A percentile compares a stretch with the other conserved stretches of the same genome.
Evolutionary conservation across 2,329 filamentous ascomycete genomes (phyloP).

Genomic region (Colletotrichum salicis): DNA sequence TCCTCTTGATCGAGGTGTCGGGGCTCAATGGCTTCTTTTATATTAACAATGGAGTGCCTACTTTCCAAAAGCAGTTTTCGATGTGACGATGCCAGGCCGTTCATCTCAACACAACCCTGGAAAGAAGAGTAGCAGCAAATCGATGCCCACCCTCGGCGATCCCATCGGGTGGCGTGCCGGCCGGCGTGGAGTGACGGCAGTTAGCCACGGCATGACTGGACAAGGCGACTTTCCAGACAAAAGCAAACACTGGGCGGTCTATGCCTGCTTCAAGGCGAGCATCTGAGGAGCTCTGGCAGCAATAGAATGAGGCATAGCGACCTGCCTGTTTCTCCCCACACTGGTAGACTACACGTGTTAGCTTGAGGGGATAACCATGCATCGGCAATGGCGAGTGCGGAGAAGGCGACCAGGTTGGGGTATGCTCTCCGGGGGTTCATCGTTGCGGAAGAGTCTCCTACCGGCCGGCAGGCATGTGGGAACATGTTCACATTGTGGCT

Average conservation of each 20-base stretch:
- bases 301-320: not conserved
- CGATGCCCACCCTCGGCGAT: slow-evolving; percentile 17
- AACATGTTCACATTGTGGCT: not conserved
- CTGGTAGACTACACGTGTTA: not conserved
- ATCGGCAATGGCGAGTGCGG: slow-evolving; percentile 33
- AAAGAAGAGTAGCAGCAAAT: not conserved
- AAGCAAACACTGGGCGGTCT: not conserved
- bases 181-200: slow-evolving; percentile 20
- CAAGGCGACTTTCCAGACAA: not conserved
- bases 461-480: slow-evolving; percentile 6
- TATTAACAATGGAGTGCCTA: not conserved
- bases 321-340: slow-evolving; percentile 1
- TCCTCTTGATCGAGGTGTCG: not conserved
- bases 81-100: slow-evolving; percentile 1
- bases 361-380: slow-evolving; percentile 25
- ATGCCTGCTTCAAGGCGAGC: slow-evolving; percentile 7
- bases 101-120: slow-evolving; percentile 11
- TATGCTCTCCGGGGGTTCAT: not conserved
- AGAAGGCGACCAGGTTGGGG: slow-evolving; percentile 12
- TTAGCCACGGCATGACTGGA: slow-evolving; percentile 17
- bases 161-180: not conserved
- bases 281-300: not conserved
- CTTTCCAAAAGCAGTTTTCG: not conserved
- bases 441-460: slow-evolving; percentile 22
- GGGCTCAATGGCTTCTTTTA: slow-evolving; percentile 1